Percentiles rank a stretch among this genome's conserved stretches.
phyloP scores from a whole-genome alignment of 2,329 filamentous ascomycete species.

The Chalaropsis ovoidea region DNA sequence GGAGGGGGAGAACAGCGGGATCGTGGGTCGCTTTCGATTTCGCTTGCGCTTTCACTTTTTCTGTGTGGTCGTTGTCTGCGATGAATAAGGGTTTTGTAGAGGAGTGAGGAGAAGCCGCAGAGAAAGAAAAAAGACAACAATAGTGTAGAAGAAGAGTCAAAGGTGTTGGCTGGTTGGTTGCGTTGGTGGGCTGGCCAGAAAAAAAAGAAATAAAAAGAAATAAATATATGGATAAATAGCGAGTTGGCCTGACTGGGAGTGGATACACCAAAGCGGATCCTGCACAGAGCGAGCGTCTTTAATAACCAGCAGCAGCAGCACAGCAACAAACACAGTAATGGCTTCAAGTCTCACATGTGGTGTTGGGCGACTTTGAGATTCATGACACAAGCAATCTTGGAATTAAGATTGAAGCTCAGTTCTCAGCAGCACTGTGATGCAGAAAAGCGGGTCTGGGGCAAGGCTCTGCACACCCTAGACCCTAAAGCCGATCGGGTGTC shows the following conservation, averaged over 20 bases:
- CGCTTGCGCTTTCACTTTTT: too few relatives aligned
- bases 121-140: background rate
- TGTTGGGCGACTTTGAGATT: background rate
- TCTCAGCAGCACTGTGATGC: background rate
- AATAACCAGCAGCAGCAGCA: background rate
- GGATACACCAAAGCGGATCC: background rate
- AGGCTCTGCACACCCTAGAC: conserved; percentile 9
- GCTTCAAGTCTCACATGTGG: conserved; percentile 1
- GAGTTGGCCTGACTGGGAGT: background rate
- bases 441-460: conserved; percentile 7
- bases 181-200: background rate
- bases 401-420: conserved; percentile 2
- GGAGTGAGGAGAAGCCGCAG: background rate
- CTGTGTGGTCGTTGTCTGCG: background rate
- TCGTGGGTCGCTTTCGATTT: background rate
- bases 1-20: background rate
- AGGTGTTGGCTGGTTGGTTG: background rate
- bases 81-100: background rate
- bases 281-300: background rate
- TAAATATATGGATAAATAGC: conserved; percentile 5
- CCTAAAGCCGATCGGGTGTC: background rate
- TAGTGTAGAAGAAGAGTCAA: background rate
- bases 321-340: background rate
- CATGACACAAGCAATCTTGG: background rate
- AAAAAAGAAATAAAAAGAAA: background rate